Evolutionary conservation across 2,329 filamentous ascomycete genomes (phyloP), one percentile per base, ranked within the genome.

Genomic region (Xylaria polymorpha): DNA sequence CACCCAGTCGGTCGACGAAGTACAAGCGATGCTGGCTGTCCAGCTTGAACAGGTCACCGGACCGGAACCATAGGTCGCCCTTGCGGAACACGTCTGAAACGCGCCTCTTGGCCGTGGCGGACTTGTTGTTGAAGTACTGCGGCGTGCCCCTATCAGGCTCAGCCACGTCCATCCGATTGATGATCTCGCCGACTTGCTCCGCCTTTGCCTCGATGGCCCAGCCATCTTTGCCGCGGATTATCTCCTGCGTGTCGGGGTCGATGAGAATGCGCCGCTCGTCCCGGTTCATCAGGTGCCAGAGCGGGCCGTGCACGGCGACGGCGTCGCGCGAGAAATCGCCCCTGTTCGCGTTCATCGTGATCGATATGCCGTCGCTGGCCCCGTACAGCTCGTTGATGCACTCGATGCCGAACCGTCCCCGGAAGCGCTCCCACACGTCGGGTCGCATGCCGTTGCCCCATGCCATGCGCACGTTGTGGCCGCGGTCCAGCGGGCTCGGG

Each of bases 301-400:
- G 76, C 1, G 85, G 79, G 0, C 92, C 92, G 67, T 93, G 90
- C 71, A 93, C 88, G 0, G 90, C 91, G 6, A 94, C 88, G 22
- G 86, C 84, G 4, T 86, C 85, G 5, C 86, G 84, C 2, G 86
- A 82, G 76, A 89, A 93, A 14, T 88, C 87, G 0, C 91, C 87
- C 59, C 84, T 81, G 71, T 86, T 87, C 35, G 83, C 76, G 72
- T 91, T 91, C 58, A 86, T 76, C 3, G 92, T 79, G 0, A 78
- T 78, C 69, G 92, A 86, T 50, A 93, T 83, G 10, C 91, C 91
- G 78, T 94, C 92, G 0, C 90, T 92, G 59, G 89, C 92, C 73
- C 90, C 92, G 83, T 93, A 94, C 77, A 94, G 92, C 79, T 94
- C 92, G 64, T 83, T 83, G 2, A 94, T 87, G 39, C 86, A 83